phyloP scores from a whole-genome alignment of 208 protist species.

The Phytomonas francai region DNA sequence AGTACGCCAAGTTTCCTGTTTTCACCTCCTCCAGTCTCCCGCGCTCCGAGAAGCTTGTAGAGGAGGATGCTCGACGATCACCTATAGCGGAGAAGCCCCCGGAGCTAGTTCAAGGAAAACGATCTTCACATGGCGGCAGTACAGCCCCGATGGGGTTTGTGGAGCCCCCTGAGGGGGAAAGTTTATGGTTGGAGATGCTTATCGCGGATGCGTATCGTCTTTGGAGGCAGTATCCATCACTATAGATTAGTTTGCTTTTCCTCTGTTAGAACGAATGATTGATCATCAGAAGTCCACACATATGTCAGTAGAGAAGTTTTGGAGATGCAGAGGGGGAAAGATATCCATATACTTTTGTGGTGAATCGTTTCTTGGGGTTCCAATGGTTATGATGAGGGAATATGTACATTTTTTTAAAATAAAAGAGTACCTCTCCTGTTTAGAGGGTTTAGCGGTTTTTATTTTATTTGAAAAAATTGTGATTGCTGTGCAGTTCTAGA shows the following conservation, averaged over 20 bases:
- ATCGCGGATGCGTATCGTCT: slow-evolving; percentile 56
- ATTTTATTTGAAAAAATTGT: not conserved
- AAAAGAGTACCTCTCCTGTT: not conserved
- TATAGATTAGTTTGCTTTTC: not conserved
- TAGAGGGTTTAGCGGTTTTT: not conserved
- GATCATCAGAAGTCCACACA: not conserved
- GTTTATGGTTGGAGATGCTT: slow-evolving; percentile 45
- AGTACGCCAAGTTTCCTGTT: slow-evolving; percentile 5
- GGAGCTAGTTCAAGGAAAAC: not conserved
- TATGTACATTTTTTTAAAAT: not conserved
- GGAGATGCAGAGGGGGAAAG: not conserved
- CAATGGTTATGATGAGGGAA: not conserved
- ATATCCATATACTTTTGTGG: not conserved
- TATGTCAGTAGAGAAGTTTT: not conserved
- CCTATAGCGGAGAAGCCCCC: not conserved
- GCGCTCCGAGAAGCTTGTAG: not conserved
- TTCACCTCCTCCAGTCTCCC: not conserved
- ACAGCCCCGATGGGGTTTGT: not conserved
- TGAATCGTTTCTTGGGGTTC: not conserved
- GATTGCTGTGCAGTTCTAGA: not conserved
- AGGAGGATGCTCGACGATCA: not conserved
- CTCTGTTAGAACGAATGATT: slow-evolving; percentile 1
- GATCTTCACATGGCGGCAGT: not conserved
- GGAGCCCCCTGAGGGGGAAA: slow-evolving; percentile 6
- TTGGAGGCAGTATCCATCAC: slow-evolving; percentile 24